Conservation (phyloP, 768 basidiomycete species). For the Mycena olivaceomarginata region DNA sequence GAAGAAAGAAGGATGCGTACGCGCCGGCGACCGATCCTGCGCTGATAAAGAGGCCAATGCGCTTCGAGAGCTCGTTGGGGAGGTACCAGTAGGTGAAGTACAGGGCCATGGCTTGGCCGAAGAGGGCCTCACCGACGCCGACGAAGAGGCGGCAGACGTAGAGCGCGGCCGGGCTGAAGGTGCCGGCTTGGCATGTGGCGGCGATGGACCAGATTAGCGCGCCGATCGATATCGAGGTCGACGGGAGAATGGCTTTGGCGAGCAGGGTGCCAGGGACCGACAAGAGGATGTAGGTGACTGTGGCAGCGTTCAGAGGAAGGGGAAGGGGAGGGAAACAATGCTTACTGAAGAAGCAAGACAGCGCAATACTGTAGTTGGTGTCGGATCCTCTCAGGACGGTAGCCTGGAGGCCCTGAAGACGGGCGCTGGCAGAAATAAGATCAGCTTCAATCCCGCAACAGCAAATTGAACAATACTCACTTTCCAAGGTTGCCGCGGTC, state of each 20-base stretch:
- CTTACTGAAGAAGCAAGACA: conserved; percentile 38
- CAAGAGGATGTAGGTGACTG: conserved; percentile 38
- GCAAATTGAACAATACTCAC: conserved; percentile 3
- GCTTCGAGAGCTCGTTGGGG: conserved; percentile 38
- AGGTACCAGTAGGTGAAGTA: conserved; percentile 42
- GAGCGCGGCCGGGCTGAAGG: conserved; percentile 30
- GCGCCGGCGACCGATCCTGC: conserved; percentile 36
- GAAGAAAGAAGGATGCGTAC: neutral
- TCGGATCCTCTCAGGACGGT: conserved; percentile 31
- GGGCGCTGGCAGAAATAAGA: conserved; percentile 5
- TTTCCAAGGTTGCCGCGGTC: conserved; percentile 40
- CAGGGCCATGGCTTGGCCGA: conserved; percentile 36
- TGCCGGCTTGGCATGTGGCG: conserved; percentile 36
- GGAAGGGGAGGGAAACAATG: neutral
- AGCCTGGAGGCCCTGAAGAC: conserved; percentile 35
- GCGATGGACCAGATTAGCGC: conserved; percentile 41
- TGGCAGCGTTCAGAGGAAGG: neutral
- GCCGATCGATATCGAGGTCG: conserved; percentile 37
- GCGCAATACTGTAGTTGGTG: conserved; percentile 36
- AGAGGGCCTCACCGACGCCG: conserved; percentile 36
- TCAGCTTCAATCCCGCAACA: neutral
- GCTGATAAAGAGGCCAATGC: conserved; percentile 41
- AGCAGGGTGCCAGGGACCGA: conserved; percentile 37
- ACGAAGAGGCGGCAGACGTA: conserved; percentile 41
- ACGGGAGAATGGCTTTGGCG: conserved; percentile 37